Evolutionary conservation across 2,329 filamentous ascomycete genomes (phyloP), one percentile per base, ranked within the genome.

Genomic region (Lecanoromycetidae sp.): DNA sequence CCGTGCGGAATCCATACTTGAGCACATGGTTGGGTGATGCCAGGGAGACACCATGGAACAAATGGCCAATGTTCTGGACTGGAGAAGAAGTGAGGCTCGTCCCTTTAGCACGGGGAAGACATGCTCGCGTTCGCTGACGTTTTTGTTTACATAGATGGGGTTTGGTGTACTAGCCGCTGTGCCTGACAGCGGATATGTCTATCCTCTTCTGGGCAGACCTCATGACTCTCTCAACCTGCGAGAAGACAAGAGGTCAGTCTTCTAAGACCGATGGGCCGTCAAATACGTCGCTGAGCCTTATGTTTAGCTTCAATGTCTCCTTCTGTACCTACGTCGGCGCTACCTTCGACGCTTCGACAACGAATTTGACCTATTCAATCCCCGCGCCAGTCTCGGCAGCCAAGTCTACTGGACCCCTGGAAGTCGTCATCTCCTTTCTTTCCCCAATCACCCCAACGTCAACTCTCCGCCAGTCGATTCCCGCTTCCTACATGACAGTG

Each of bases 11-110:
- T 55, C 76, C 76, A 6, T 79, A 79, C 55, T 59, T 79, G 48
- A 78, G 74, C 58, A 70, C 74, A 27, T 79, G 76, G 76, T 60
- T 86, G 48, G 70, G 71, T 39, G 73, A 76, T 62, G 84, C 85
- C 33, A 74, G 87, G 55, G 75, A 82, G 47, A 72, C 73, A 37
- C 87, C 87, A 2, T 93, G 86, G 86, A 74, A 78, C 45, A 75
- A 77, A 65, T 94, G 87, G 87, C 87, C 87, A 20, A 90, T 90
- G 62, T 87, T 88, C 62, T 88, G 80, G 72, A 84, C 81, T 5
- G 83, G 84, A 27, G 71, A 79, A 57, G 72, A 81, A 60, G 72
- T 77, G 62, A 54, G 15, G n/a, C 25, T 30, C 20, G 20, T 36
- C 19, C 22, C 4, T 20, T 3, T 4, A 35, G 30, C 32, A 15